Evolutionary conservation across 1,284 basidiomycete species (phyloP), one percentile per base, ranked within the genome.

Genomic region (Ceratobasidium sp.): DNA sequence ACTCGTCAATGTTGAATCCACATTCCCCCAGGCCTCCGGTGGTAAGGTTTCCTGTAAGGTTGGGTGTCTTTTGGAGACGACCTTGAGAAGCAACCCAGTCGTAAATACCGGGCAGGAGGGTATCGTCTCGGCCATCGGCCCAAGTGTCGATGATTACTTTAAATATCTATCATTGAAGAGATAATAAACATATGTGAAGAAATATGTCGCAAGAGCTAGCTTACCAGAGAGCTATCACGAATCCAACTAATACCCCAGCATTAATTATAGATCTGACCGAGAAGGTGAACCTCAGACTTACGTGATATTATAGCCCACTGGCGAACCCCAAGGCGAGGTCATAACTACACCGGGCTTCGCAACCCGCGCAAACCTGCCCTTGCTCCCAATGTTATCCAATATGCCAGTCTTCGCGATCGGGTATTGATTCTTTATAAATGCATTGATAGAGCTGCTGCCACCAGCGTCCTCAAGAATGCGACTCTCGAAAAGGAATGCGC

Each of bases 1-100:
- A 75, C 13, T 78, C 77, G 72, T 80, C 78, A 7, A 74, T 58
- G 73, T 80, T 77, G 76, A 79, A 80, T 67, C 79, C 79, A 59
- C 79, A 78, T 72, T 80, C 79, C 14, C 79, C 79, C 8, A 78
- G 38, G 21, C 77, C 73, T 46, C 59, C 58, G 38, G 73, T 70
- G 23, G 64, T 57, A n/a, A 72, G 59, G 43, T 71, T 62, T 9
- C 76, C 76, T n/a, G 72, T 72, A 6, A 71, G 74, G 57, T 75
- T 77, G 21, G 35, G n/a, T 2, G 73, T 55, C 1, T 71, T 55
- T 55, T 75, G 75, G 16, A 77, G 58, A 26, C 43, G 52, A 6
- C 5, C 43, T 54, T 67, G 63, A 30, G 72, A 66, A 14, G 41
- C 26, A 11, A 73, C 58, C 72, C 72, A 73, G 50, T 64, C 47